These are phyloP conservation scores for Porogramme epimiltina DNA, from an alignment of 1,284 basidiomycete species.

Conservation along the genomic window DNA sequence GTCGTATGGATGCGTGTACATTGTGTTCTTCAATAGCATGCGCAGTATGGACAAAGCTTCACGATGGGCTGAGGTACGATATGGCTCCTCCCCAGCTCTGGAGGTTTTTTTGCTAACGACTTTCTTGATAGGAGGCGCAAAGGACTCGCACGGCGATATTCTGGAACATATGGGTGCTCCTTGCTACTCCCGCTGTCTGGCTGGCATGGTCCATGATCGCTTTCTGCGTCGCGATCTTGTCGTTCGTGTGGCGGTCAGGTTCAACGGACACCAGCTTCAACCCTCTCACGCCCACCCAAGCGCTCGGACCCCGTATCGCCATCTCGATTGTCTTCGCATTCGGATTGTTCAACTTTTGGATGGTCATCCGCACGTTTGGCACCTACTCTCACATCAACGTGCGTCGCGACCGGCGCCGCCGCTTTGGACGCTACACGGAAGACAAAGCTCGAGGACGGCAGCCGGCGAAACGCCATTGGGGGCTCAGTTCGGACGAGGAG, in stretches of 20 bases:
- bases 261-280: constrained; percentile 45
- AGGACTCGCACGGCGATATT: constrained; percentile 63
- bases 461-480: neutral
- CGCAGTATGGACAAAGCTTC: constrained; percentile 74
- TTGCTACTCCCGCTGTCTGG: constrained; percentile 75
- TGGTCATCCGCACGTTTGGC: constrained; percentile 65
- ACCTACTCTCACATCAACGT: constrained; percentile 44
- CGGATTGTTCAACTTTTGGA: constrained; percentile 61
- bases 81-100: neutral
- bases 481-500: constrained; percentile 3
- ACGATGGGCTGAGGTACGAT: constrained; percentile 70
- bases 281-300: constrained; percentile 32
- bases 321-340: constrained; percentile 58
- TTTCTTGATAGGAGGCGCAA: constrained; percentile 58
- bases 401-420: constrained; percentile 29
- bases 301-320: constrained; percentile 55
- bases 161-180: constrained; percentile 82
- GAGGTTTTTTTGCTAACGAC: constrained; percentile 2
- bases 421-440: constrained; percentile 6
- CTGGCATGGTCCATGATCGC: constrained; percentile 77
- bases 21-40: constrained; percentile 79
- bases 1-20: constrained; percentile 76
- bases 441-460: constrained; percentile 3
- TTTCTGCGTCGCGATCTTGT: constrained; percentile 67
- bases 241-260: constrained; percentile 74